phyloP scores from a whole-genome alignment of 2,329 filamentous ascomycete genomes.

The Chaetomium olivaceum region DNA sequence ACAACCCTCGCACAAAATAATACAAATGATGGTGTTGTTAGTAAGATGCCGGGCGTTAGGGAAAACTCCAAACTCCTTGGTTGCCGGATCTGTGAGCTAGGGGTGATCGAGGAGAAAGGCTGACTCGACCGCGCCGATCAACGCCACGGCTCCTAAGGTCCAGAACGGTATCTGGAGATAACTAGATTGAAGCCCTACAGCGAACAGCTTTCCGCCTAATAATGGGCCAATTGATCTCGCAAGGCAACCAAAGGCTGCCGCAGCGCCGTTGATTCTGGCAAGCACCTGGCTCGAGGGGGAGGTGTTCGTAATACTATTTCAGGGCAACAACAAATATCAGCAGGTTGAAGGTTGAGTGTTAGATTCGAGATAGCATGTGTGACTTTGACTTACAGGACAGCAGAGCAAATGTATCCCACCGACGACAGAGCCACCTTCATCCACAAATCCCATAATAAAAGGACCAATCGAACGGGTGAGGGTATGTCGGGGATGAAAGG shows the following conservation, averaged over 20 bases:
- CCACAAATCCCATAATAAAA: conserved; percentile 10
- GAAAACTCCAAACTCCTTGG: too few species aligned
- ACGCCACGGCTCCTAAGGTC: conserved; percentile 16
- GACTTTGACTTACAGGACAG: too few species aligned
- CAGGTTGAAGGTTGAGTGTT: too few species aligned
- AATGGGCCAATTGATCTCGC: conserved; percentile 19
- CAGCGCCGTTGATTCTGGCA: conserved; percentile 23
- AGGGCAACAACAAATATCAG: neutral
- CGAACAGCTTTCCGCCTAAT: conserved; percentile 19
- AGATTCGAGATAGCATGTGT: too few species aligned
- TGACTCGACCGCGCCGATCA: conserved; percentile 12
- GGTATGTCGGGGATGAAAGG: conserved; percentile 16
- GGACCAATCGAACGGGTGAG: neutral
- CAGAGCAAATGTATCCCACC: too few species aligned
- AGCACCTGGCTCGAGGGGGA: conserved; percentile 17
- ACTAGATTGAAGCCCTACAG: neutral
- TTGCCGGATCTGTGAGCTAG: neutral
- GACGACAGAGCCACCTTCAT: too few species aligned
- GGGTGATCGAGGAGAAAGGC: conserved; percentile 8
- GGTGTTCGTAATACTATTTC: conserved; percentile 16
- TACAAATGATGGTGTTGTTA: too few species aligned
- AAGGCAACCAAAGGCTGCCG: conserved; percentile 18
- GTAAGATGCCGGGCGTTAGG: too few species aligned
- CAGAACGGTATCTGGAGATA: conserved; percentile 23
- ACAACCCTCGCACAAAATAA: too few species aligned